Evolutionary conservation across 768 basidiomycete species (phyloP).

Genomic region (Macrolepiota dolichaula): DNA sequence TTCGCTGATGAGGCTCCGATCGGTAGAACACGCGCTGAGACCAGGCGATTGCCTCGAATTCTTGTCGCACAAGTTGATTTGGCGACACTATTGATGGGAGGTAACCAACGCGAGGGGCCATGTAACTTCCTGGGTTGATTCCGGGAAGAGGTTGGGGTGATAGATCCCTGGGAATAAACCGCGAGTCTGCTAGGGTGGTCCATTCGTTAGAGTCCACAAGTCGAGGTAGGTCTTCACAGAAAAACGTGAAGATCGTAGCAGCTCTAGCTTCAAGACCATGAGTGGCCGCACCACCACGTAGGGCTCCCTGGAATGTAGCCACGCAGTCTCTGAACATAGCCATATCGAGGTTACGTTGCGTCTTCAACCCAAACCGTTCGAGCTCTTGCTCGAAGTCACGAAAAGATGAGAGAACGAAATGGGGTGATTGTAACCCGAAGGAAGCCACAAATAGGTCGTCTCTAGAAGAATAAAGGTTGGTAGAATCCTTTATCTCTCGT

Average conservation of each 20-base stretch:
- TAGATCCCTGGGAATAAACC: constrained; percentile 37
- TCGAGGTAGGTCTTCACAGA: constrained; percentile 31
- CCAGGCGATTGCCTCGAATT: constrained; percentile 21
- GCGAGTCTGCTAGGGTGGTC: constrained; percentile 26
- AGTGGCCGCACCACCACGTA: constrained; percentile 22
- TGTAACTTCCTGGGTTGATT: not conserved
- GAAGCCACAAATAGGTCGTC: constrained; percentile 32
- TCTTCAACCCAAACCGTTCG: constrained; percentile 27
- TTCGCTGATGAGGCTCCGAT: constrained; percentile 11
- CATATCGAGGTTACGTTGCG: constrained; percentile 25
- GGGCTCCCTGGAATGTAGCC: constrained; percentile 11
- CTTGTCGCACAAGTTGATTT: constrained; percentile 14
- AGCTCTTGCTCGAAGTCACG: constrained; percentile 26
- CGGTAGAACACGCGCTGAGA: constrained; percentile 19
- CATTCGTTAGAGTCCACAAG: constrained; percentile 21
- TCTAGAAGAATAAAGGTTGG: constrained; percentile 29
- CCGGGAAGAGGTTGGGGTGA: constrained; percentile 14
- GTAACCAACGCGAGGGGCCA: not conserved
- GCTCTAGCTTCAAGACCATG: constrained; percentile 20
- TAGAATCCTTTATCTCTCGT: constrained; percentile 19
- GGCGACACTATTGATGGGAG: constrained; percentile 15
- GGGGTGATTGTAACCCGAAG: constrained; percentile 26
- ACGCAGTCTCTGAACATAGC: constrained; percentile 34
- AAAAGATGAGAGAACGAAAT: constrained; percentile 30
- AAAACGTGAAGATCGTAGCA: constrained; percentile 29